Evolutionary conservation across 352 stramenopile genomes (phyloP), one percentile per base, ranked within the genome.

Genomic region (Halophytophthora polymorphica): DNA sequence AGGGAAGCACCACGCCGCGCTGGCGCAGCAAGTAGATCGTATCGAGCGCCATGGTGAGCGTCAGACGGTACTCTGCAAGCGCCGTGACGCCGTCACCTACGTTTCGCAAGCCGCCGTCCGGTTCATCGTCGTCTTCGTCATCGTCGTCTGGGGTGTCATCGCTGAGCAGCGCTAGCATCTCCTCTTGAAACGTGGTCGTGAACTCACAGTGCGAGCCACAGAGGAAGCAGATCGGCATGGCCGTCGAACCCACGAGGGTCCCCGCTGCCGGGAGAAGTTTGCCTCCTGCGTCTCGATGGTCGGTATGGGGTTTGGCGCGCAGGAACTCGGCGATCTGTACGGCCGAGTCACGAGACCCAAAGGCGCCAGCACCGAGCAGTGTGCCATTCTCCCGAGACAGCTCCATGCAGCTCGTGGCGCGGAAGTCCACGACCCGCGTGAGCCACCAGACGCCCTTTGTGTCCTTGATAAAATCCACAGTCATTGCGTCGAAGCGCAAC

Each of bases 381-480:
- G n/a, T n/a, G 8, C 33, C 23, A 7, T 64, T 49, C 14, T 60
- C 58, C 41, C 51, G 29, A 6, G 45, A 25, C n/a, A 54, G 45
- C 11, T 61, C 58, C 5, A 58, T 31, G 18, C 19, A 56, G 36
- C 53, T 59, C 17, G 50, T 66, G 1, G 73, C 76, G 6, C 73
- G 50, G 19, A 89, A 90, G 13, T 73, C 53, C 6, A 85, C 62
- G 2, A 88, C 71, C 3, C 79, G 66, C 23, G 82, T 79, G 36
- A 89, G 72, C 80, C 77, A 93, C 83, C 83, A 93, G 1, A 53
- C 53, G 2, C 77, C 79, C 21, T 42, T 41, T 1, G 31, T 60
- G 50, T 88, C 78, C 28, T 88, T 87, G 47, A 90, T 80, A 39
- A 91, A 91, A 48, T 91, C 83, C 0, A 59, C 67, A 1, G 65